Evolutionary conservation across 177 flowering plant species (phyloP), one percentile per base, ranked within the genome.

Genomic region (Vitis hybrid): DNA sequence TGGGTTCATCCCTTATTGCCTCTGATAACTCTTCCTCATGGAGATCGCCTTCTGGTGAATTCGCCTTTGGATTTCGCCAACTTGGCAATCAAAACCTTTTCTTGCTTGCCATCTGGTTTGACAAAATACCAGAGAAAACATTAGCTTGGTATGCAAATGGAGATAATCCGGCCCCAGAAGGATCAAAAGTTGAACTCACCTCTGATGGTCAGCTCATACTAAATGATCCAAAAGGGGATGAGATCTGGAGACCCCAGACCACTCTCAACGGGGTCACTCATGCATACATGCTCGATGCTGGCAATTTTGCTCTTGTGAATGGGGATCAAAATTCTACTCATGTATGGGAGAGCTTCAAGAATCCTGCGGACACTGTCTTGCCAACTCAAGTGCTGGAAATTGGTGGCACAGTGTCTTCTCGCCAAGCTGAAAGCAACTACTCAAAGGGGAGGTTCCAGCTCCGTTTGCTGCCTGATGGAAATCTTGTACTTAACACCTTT

Each of bases 71-170:
- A 5, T 69, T 69, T 15, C n/a, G 1, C 24, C 51, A 15, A 14
- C 41, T 50, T 49, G 13, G 17, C 24, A 49, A 21, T n/a, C n/a
- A 51, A 35, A 63, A 6, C 15, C 57, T 13, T 17, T 59, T 58
- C 57, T 59, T 68, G 60, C 65, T 61, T 30, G 72, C 65, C 13
- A 61, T 69, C 12, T 61, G 72, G 72, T 69, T 50, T 50, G 46
- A 69, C 24, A n/a, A 69, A 32, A 61, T 69, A 4, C 72, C 72
- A 5, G 59, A 61, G 1, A 24, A 30, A 62, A 78, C 81, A 24
- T 52, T 74, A 21, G 71, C 69, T 5, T 78, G 81, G 81, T 71
- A 58, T 2, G 77, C 75, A 54, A 74, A 78, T 18, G 61, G 73
- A 6, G 57, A 60, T 11, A 55, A 71, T n/a, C 69, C 27, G 3